A percentile compares a stretch with the other conserved stretches of the same genome.
Evolutionary conservation across 768 basidiomycete species (phyloP).

Genomic region (Phaeotremella skinneri): DNA sequence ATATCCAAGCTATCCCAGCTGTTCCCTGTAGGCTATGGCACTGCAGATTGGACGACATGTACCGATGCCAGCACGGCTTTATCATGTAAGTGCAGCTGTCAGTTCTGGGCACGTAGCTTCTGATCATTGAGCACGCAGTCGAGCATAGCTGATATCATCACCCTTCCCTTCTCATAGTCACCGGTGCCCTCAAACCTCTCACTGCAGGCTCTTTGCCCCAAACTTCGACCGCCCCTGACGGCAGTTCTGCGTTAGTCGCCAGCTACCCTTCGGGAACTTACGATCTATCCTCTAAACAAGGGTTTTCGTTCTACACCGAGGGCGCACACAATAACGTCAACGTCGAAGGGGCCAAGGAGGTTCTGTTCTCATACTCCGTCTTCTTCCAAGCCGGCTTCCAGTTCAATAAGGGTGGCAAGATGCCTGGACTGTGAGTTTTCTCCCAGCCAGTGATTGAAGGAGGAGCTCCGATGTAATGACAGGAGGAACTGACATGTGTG

Average conservation of each 20-base stretch:
- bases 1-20: slow-evolving; percentile 1
- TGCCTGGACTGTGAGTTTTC: slow-evolving; percentile 59
- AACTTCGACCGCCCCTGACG: slow-evolving; percentile 35
- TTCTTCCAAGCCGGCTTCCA: slow-evolving; percentile 64
- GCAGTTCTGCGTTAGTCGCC: slow-evolving; percentile 33
- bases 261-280: slow-evolving; percentile 33
- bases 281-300: slow-evolving; percentile 41
- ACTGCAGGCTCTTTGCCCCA: slow-evolving; percentile 36
- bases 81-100: slow-evolving; percentile 8
- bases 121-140: not conserved
- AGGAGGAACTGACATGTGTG: too few relatives aligned
- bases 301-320: slow-evolving; percentile 69
- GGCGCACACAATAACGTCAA: slow-evolving; percentile 59
- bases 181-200: slow-evolving; percentile 38
- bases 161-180: slow-evolving; percentile 17
- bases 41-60: slow-evolving; percentile 12
- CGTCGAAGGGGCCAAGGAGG: slow-evolving; percentile 64
- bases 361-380: slow-evolving; percentile 67
- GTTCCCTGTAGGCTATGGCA: slow-evolving; percentile 9
- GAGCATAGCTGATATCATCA: not conserved
- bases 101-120: too few relatives aligned
- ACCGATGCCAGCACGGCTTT: slow-evolving; percentile 12
- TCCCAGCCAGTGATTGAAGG: too few relatives aligned
- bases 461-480: too few relatives aligned
- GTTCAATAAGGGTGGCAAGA: slow-evolving; percentile 69